Evolutionary conservation across 768 basidiomycete genomes (phyloP).

Genomic region (Termitomyces sp.): DNA sequence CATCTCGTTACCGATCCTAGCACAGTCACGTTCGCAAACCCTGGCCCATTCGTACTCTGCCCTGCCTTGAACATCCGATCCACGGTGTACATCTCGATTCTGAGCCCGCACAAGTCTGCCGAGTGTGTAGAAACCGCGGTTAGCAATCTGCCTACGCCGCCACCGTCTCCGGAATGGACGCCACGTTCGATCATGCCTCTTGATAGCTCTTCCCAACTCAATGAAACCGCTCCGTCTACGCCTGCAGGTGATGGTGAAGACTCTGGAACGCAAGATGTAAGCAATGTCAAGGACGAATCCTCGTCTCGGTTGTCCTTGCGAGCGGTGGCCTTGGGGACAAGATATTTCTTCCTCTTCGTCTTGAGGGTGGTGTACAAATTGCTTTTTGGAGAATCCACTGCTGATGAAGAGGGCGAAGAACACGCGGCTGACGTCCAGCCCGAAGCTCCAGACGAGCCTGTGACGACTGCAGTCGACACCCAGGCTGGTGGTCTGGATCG

Average conservation of each 20-base stretch:
- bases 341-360: neutral
- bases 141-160: conserved; percentile 30
- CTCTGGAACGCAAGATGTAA: neutral
- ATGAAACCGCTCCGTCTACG: neutral
- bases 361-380: conserved; percentile 1
- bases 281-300: neutral
- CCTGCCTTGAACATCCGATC: conserved; percentile 21
- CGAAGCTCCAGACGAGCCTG: neutral
- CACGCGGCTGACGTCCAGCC: neutral
- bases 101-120: conserved; percentile 23
- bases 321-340: neutral
- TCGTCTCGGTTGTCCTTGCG: neutral
- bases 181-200: conserved; percentile 5
- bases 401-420: neutral
- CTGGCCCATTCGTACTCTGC: conserved; percentile 20
- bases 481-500: neutral
- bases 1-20: conserved; percentile 11
- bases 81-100: conserved; percentile 25
- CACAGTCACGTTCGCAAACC: neutral
- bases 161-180: conserved; percentile 28
- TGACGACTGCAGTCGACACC: neutral
- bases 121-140: conserved; percentile 5
- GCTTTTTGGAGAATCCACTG: conserved; percentile 4
- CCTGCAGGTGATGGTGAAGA: neutral
- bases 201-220: neutral